Percentiles rank a stretch among this genome's conserved stretches.
Evolutionary conservation across 1,284 basidiomycete species (phyloP).

Genomic region (Microbotryum saponariae): DNA sequence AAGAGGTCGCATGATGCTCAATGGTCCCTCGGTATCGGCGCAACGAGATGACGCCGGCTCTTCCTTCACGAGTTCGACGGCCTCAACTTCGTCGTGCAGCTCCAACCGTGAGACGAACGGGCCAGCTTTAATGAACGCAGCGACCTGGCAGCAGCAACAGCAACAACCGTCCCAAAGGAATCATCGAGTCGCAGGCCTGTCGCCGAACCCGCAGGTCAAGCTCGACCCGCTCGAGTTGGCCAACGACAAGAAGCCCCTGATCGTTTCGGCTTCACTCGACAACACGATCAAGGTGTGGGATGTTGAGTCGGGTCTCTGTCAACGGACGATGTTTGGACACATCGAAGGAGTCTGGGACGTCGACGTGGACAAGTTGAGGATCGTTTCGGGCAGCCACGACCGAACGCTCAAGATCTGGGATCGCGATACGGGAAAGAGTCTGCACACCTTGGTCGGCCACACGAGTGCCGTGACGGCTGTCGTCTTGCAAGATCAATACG

Average conservation of each 20-base stretch:
- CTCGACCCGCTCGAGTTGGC: slow-evolving; percentile 22
- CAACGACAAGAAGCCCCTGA: slow-evolving; percentile 51
- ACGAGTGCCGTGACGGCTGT: slow-evolving; percentile 88
- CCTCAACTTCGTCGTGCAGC: too few species aligned
- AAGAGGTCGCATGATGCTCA: not conserved
- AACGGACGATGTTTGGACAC: slow-evolving; percentile 86
- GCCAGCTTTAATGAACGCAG: too few species aligned
- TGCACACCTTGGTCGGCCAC: slow-evolving; percentile 87
- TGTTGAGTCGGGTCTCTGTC: slow-evolving; percentile 71
- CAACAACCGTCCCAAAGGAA: not conserved
- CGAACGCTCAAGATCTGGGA: slow-evolving; percentile 94
- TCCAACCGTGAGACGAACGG: too few species aligned
- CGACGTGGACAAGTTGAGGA: slow-evolving; percentile 80
- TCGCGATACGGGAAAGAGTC: slow-evolving; percentile 77
- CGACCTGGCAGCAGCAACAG: not conserved
- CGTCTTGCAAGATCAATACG: slow-evolving; percentile 86
- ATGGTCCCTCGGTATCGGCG: too few species aligned
- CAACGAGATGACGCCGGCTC: too few species aligned
- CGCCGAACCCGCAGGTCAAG: too few species aligned
- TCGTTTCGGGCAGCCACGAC: slow-evolving; percentile 88
- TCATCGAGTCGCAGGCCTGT: not conserved
- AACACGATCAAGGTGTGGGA: slow-evolving; percentile 98
- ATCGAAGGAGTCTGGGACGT: slow-evolving; percentile 82
- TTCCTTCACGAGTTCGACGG: too few species aligned
- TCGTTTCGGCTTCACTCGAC: slow-evolving; percentile 86